Conservation (phyloP, 2,329 filamentous ascomycete species). For the Pseudogymnoascus sp. region DNA sequence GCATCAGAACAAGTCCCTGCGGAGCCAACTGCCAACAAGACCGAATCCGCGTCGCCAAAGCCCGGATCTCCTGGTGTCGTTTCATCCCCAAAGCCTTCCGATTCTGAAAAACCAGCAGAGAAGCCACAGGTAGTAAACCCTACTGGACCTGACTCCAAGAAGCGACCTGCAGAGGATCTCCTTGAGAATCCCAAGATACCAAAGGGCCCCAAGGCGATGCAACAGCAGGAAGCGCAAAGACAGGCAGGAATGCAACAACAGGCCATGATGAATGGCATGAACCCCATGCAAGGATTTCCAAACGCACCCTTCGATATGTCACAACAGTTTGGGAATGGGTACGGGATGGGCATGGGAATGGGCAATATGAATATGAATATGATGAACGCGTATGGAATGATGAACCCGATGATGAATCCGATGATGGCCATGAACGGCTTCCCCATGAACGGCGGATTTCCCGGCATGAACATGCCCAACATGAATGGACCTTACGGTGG, state of each 20-base stretch:
- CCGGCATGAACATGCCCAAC: slow-evolving; percentile 23
- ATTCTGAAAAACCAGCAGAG: slow-evolving; percentile 24
- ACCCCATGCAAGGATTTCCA: slow-evolving; percentile 31
- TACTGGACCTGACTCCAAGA: slow-evolving; percentile 51
- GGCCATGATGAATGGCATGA: slow-evolving; percentile 43
- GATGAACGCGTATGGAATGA: slow-evolving; percentile 26
- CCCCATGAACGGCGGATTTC: slow-evolving; percentile 28
- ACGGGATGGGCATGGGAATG: slow-evolving; percentile 33
- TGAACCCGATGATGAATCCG: slow-evolving; percentile 27
- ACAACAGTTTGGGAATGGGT: slow-evolving; percentile 23
- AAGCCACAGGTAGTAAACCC: slow-evolving; percentile 28
- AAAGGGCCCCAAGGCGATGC: slow-evolving; percentile 60
- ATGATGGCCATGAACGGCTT: slow-evolving; percentile 33
- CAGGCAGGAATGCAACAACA: slow-evolving; percentile 31
- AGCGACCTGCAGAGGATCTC: slow-evolving; percentile 72
- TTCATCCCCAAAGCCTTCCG: slow-evolving; percentile 27
- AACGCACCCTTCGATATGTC: slow-evolving; percentile 22
- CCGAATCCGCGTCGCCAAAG: slow-evolving; percentile 30
- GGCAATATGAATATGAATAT: slow-evolving; percentile 18
- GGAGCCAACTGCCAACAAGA: slow-evolving; percentile 26
- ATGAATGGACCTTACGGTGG: slow-evolving; percentile 33
- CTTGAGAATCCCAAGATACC: slow-evolving; percentile 58
- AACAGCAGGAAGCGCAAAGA: slow-evolving; percentile 38
- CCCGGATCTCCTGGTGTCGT: slow-evolving; percentile 21
- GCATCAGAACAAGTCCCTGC: slow-evolving; percentile 28